Conservation (phyloP, 1,284 basidiomycete genomes). For the Vanrija sp. region DNA sequence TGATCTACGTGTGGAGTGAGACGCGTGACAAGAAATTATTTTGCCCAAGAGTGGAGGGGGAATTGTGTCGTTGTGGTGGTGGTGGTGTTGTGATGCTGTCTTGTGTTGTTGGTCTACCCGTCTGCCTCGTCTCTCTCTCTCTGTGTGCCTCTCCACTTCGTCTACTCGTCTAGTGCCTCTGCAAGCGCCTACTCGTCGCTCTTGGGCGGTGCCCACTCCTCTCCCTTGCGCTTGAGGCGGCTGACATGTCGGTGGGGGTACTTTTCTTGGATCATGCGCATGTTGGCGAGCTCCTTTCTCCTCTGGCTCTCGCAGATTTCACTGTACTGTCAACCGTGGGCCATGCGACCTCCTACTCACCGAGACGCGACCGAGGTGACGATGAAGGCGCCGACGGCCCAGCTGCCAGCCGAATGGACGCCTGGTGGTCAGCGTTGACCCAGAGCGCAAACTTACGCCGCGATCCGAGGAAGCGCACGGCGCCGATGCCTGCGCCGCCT, state of each 20-base stretch:
- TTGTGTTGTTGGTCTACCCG: not conserved
- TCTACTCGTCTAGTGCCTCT: not conserved
- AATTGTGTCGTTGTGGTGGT: not conserved
- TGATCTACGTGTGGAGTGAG: not conserved
- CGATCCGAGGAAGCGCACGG: conserved; percentile 38
- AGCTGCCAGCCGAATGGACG: conserved; percentile 26
- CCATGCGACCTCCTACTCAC: conserved; percentile 18
- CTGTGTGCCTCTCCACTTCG: conserved; percentile 3
- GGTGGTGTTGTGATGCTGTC: not conserved
- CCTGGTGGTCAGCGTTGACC: conserved; percentile 1
- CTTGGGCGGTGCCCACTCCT: conserved; percentile 8
- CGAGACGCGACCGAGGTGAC: conserved; percentile 34
- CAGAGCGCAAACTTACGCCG: conserved; percentile 27
- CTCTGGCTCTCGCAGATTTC: conserved; percentile 40
- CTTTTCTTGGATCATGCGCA: conserved; percentile 43
- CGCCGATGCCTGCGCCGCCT: conserved; percentile 39
- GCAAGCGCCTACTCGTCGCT: not conserved
- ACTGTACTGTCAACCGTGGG: conserved; percentile 18
- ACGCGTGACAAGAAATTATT: not conserved
- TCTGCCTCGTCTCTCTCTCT: not conserved
- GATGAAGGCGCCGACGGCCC: conserved; percentile 43
- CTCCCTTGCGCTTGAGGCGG: conserved; percentile 27
- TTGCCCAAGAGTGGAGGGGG: too few relatives aligned
- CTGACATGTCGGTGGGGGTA: conserved; percentile 47
- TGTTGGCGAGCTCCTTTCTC: conserved; percentile 38